Evolutionary conservation across 1,139 yeast genomes (phyloP).

Genomic region (Hanseniaspora uvarum): DNA sequence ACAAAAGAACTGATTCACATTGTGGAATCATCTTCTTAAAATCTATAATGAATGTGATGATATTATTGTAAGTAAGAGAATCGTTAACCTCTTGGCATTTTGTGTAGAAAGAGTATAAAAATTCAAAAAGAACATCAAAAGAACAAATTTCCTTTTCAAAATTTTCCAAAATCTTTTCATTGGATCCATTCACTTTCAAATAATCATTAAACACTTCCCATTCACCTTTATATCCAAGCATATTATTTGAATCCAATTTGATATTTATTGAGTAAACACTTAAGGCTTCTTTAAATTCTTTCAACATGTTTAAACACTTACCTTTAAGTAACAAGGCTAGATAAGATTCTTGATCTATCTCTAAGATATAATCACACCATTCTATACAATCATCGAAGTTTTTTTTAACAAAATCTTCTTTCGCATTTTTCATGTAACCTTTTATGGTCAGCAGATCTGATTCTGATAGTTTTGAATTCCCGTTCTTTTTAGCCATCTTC

Average conservation of each 20-base stretch:
- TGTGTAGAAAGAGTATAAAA: slow-evolving; percentile 2
- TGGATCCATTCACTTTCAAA: not conserved
- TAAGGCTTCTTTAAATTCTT: slow-evolving; percentile 8
- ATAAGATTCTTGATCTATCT: slow-evolving; percentile 47
- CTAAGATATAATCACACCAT: slow-evolving; percentile 42
- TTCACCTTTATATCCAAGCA: slow-evolving; percentile 15
- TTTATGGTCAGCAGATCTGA: slow-evolving; percentile 31
- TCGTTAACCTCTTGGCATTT: slow-evolving; percentile 1
- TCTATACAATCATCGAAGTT: slow-evolving; percentile 53
- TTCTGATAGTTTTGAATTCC: slow-evolving; percentile 6
- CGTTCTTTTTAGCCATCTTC: slow-evolving; percentile 22
- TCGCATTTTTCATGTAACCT: slow-evolving; percentile 48
- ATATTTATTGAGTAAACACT: slow-evolving; percentile 2
- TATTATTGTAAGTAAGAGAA: not conserved
- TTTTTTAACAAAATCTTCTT: slow-evolving; percentile 43
- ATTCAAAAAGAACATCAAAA: slow-evolving; percentile 37
- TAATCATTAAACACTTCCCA: slow-evolving; percentile 14
- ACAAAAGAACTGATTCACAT: slow-evolving; percentile 41
- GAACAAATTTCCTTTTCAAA: slow-evolving; percentile 35
- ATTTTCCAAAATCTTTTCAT: slow-evolving; percentile 1
- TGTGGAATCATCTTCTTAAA: slow-evolving; percentile 36
- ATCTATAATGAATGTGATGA: slow-evolving; percentile 39
- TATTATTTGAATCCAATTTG: slow-evolving; percentile 3
- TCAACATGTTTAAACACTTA: slow-evolving; percentile 25
- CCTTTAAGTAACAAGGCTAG: slow-evolving; percentile 51